Conservation (phyloP, 2,329 filamentous ascomycete genomes). For the Pseudocercospora ulei region DNA sequence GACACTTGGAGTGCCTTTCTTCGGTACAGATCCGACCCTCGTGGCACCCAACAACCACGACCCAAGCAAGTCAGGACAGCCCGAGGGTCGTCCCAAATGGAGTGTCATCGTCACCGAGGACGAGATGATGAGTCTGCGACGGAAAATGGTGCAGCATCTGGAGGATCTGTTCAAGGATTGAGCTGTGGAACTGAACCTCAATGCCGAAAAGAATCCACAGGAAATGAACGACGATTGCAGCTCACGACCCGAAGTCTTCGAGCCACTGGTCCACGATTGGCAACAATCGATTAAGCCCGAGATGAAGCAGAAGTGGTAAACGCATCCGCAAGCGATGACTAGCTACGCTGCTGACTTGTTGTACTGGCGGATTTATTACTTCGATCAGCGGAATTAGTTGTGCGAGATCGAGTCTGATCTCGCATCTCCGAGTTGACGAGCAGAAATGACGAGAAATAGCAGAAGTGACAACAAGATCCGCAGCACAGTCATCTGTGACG, state of each 20-base stretch:
- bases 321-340: not conserved
- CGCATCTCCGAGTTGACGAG: constrained; percentile 9
- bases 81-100: constrained; percentile 23
- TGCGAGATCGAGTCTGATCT: constrained; percentile 5
- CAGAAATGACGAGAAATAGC: too few relatives aligned
- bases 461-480: too few relatives aligned
- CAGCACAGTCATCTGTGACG: too few relatives aligned
- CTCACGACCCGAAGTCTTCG: too few relatives aligned
- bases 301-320: too few relatives aligned
- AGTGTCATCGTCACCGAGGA: constrained; percentile 29
- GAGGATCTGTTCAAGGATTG: constrained; percentile 37
- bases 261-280: too few relatives aligned
- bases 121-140: constrained; percentile 31
- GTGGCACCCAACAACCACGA: constrained; percentile 33
- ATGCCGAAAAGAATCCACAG: not conserved
- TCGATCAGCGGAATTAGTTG: too few relatives aligned
- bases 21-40: constrained; percentile 43
- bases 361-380: too few relatives aligned
- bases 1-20: constrained; percentile 52
- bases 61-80: constrained; percentile 13
- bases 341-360: too few relatives aligned
- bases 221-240: too few relatives aligned
- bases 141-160: constrained; percentile 34
- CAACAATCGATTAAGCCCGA: too few relatives aligned
- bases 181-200: constrained; percentile 10